Conservation (phyloP, 495 filamentous ascomycete species). For the Cladorrhinum samala region DNA sequence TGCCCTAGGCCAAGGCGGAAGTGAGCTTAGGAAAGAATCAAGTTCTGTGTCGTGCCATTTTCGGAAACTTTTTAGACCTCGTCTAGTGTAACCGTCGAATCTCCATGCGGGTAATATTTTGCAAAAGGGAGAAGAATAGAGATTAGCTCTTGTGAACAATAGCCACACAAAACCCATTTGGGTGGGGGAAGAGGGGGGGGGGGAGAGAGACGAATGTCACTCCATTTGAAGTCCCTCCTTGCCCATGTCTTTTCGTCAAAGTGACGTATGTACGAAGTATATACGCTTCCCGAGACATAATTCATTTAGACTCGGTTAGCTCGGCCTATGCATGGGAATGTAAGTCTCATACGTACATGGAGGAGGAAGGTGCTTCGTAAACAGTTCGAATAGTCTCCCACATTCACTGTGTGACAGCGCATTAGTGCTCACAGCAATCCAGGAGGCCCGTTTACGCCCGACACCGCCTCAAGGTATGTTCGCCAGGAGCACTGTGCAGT, state of each 20-base stretch:
- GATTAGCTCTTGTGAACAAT: too few relatives aligned
- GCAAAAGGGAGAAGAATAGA: background rate
- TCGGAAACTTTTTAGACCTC: background rate
- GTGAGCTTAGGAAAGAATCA: background rate
- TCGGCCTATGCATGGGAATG: slow-evolving; percentile 8
- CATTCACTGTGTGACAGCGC: slow-evolving; percentile 5
- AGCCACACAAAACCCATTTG: too few relatives aligned
- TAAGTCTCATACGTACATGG: background rate
- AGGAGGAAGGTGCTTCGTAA: background rate
- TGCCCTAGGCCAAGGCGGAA: slow-evolving; percentile 6
- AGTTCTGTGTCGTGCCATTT: background rate
- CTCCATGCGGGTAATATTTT: background rate
- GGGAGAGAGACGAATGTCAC: background rate
- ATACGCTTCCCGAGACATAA: slow-evolving; percentile 14
- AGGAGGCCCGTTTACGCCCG: slow-evolving; percentile 3
- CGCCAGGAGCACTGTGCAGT: background rate
- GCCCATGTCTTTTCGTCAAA: background rate
- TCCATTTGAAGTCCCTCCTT: background rate
- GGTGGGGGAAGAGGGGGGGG: too few relatives aligned
- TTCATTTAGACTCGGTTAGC: slow-evolving; percentile 8
- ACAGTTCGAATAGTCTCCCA: background rate
- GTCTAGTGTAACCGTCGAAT: slow-evolving; percentile 3
- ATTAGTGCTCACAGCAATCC: background rate
- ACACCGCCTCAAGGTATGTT: slow-evolving; percentile 3
- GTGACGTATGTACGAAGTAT: background rate